Conservation (phyloP, 2,329 filamentous ascomycete species). For the Colletotrichum agaves region DNA sequence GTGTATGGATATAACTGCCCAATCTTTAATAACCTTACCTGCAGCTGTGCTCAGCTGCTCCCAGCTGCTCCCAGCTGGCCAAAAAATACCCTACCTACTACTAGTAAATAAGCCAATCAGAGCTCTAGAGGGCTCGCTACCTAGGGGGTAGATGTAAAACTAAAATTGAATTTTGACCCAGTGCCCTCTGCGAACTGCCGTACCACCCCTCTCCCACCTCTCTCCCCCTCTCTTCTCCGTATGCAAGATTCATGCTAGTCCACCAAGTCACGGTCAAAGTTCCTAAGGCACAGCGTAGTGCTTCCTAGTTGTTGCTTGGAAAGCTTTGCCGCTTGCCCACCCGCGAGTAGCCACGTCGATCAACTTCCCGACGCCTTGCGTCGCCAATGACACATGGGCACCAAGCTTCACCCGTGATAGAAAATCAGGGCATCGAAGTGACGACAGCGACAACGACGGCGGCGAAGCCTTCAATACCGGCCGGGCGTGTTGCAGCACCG, state of each 20-base stretch:
- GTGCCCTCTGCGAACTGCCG: too few species aligned
- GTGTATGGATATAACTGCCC: too few species aligned
- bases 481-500: constrained; percentile 10
- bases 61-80: too few species aligned
- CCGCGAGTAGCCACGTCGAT: neutral
- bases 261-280: neutral
- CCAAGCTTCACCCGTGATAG: constrained; percentile 1
- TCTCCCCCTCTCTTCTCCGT: constrained; percentile 7
- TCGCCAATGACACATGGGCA: neutral
- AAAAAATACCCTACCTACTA: too few species aligned
- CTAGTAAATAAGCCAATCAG: too few species aligned
- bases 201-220: too few species aligned
- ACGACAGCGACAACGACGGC: neutral
- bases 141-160: too few species aligned
- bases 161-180: too few species aligned
- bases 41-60: too few species aligned
- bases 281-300: neutral
- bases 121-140: too few species aligned
- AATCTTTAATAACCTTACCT: too few species aligned
- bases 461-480: constrained; percentile 14
- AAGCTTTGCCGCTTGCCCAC: neutral
- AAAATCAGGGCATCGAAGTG: constrained; percentile 8
- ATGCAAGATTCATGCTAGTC: constrained; percentile 1
- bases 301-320: neutral
- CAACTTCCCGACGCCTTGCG: constrained; percentile 2